Evolutionary conservation across 1,139 yeast species (phyloP).

Genomic region (Citeromyces hawaiiensis): DNA sequence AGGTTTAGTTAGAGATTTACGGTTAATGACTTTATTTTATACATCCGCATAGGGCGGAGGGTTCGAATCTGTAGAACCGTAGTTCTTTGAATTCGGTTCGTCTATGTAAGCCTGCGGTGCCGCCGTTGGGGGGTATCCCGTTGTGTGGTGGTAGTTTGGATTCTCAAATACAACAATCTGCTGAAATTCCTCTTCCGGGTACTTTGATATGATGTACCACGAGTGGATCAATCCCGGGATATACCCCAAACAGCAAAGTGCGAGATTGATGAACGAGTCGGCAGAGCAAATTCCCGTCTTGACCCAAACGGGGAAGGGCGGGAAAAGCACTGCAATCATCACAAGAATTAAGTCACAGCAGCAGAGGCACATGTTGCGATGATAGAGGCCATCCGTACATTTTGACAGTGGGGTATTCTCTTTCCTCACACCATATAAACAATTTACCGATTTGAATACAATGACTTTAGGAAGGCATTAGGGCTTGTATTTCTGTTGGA

Average conservation of each 20-base stretch:
- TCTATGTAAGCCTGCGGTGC: too few species aligned
- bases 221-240: constrained; percentile 59
- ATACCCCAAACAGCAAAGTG: constrained; percentile 46
- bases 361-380: constrained; percentile 11
- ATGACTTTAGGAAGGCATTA: too few species aligned
- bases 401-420: too few species aligned
- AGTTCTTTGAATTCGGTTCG: too few species aligned
- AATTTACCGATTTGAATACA: too few species aligned
- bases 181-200: constrained; percentile 8
- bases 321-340: constrained; percentile 46
- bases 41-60: neutral
- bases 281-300: constrained; percentile 52
- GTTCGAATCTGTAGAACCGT: too few species aligned
- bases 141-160: too few species aligned
- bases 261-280: constrained; percentile 46
- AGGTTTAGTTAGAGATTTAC: constrained; percentile 16
- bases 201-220: constrained; percentile 42
- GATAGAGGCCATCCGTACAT: too few species aligned
- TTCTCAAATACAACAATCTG: too few species aligned
- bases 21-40: neutral
- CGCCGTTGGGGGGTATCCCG: too few species aligned
- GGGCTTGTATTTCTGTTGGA: too few species aligned
- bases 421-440: too few species aligned
- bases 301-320: constrained; percentile 63
- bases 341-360: constrained; percentile 47